phyloP scores from a whole-genome alignment of 2,329 filamentous ascomycete genomes.

The Didymella arachidicola region DNA sequence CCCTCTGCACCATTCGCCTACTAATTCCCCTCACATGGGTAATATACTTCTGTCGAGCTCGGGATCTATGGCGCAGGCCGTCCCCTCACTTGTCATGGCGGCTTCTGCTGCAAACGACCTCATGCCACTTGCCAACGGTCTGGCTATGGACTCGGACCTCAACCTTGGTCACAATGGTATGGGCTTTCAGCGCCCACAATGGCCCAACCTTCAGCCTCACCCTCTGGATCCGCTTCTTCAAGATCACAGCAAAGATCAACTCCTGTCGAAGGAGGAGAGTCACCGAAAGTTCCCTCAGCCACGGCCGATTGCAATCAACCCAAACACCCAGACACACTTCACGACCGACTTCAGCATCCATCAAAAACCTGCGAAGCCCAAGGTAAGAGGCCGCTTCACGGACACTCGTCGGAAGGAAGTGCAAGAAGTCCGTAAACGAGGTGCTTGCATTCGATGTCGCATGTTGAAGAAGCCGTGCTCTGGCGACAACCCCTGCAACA shows the following conservation, averaged over 20 bases:
- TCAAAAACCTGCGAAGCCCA: conserved; percentile 52
- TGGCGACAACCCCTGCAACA: conserved; percentile 65
- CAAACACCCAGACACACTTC: conserved; percentile 48
- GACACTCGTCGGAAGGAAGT: conserved; percentile 66
- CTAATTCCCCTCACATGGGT: conserved; percentile 45
- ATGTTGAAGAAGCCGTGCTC: conserved; percentile 72
- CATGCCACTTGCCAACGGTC: conserved; percentile 45
- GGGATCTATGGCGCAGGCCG: conserved; percentile 45
- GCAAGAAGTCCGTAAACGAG: conserved; percentile 65
- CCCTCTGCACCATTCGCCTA: conserved; percentile 48
- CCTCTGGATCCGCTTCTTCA: conserved; percentile 48
- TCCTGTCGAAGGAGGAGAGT: conserved; percentile 34
- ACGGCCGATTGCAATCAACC: conserved; percentile 51
- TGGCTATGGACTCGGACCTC: conserved; percentile 49
- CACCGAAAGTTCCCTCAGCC: conserved; percentile 39
- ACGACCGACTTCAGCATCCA: conserved; percentile 52
- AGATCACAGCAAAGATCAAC: conserved; percentile 42
- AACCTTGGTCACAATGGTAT: conserved; percentile 39
- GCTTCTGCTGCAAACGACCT: conserved; percentile 52
- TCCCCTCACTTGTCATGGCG: conserved; percentile 51
- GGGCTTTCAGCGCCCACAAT: conserved; percentile 46
- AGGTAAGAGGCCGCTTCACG: conserved; percentile 64
- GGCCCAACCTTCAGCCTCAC: conserved; percentile 41
- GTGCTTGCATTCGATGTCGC: conserved; percentile 68
- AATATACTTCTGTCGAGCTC: conserved; percentile 40